phyloP scores from a whole-genome alignment of 2,329 filamentous ascomycete genomes.

The Claviceps capensis region DNA sequence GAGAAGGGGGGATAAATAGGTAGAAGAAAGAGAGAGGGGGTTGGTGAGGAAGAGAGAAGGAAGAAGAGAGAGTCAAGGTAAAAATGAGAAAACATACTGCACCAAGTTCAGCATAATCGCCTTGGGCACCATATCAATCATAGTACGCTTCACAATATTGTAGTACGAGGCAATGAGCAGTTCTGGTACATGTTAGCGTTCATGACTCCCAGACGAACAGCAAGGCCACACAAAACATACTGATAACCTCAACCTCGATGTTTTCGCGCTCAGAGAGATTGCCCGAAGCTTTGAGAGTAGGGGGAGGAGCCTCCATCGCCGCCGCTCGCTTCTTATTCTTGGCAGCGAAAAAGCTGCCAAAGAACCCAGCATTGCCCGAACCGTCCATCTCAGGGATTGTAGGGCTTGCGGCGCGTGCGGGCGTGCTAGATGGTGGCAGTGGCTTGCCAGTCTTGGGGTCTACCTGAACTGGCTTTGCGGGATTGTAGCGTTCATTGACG shows the following conservation, averaged over 20 bases:
- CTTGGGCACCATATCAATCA: slow-evolving; percentile 99
- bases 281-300: slow-evolving; percentile 86
- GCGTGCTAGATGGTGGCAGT: slow-evolving; percentile 50
- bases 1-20: not conserved
- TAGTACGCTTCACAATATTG: slow-evolving; percentile 93
- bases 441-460: slow-evolving; percentile 98
- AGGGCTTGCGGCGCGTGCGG: slow-evolving; percentile 63
- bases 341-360: slow-evolving; percentile 94
- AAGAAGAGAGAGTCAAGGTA: too few relatives aligned
- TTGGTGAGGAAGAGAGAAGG: too few relatives aligned
- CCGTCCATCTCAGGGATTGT: slow-evolving; percentile 41
- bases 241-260: slow-evolving; percentile 96
- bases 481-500: slow-evolving; percentile 81
- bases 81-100: slow-evolving; percentile 49
- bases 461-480: slow-evolving; percentile 77
- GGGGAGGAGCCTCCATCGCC: slow-evolving; percentile 93
- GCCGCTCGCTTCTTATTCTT: slow-evolving; percentile 99
- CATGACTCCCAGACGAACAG: not conserved
- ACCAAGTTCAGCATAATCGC: slow-evolving; percentile 97
- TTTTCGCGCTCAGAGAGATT: slow-evolving; percentile 87
- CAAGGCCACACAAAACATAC: slow-evolving; percentile 36
- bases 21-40: not conserved
- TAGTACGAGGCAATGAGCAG: slow-evolving; percentile 93
- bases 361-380: slow-evolving; percentile 64
- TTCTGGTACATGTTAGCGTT: slow-evolving; percentile 36